Conservation (phyloP, 768 basidiomycete genomes). For the Mycena sanguinolenta region DNA sequence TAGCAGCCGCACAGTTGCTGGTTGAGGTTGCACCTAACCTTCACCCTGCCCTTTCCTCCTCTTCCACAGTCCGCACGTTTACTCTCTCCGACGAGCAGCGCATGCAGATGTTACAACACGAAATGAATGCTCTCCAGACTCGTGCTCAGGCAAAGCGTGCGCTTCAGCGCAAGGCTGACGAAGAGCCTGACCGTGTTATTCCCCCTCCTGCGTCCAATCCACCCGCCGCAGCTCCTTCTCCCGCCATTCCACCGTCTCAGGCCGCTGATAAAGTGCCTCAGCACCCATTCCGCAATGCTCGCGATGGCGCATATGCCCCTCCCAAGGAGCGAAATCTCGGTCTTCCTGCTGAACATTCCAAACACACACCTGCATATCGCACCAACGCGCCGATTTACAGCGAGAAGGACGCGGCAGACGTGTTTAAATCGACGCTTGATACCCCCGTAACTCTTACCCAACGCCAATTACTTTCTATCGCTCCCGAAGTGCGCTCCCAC, state of each 20-base stretch:
- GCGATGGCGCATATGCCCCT: too few relatives aligned
- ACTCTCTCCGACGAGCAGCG: too few relatives aligned
- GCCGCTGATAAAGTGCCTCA: not conserved
- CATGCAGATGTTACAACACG: not conserved
- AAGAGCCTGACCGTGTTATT: not conserved
- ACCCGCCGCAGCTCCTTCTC: not conserved
- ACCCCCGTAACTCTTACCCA: too few relatives aligned
- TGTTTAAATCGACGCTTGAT: too few relatives aligned
- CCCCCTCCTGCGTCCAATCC: not conserved
- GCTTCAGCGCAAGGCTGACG: not conserved
- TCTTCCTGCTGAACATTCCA: not conserved
- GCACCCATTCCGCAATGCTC: not conserved
- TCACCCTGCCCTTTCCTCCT: not conserved
- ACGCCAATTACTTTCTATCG: too few relatives aligned
- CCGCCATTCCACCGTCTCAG: not conserved
- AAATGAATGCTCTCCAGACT: not conserved
- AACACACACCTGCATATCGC: too few relatives aligned
- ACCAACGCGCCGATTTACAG: conserved; percentile 37
- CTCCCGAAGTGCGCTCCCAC: too few relatives aligned
- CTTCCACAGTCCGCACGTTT: not conserved
- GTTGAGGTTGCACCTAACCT: not conserved
- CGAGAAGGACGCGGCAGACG: conserved; percentile 17
- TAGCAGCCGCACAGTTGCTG: conserved; percentile 3
- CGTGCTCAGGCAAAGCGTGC: not conserved
- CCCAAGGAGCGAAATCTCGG: too few relatives aligned